Base-by-base conservation (phyloP, 2,329 filamentous ascomycete genomes). In the Myrmaecium sp. region DNA sequence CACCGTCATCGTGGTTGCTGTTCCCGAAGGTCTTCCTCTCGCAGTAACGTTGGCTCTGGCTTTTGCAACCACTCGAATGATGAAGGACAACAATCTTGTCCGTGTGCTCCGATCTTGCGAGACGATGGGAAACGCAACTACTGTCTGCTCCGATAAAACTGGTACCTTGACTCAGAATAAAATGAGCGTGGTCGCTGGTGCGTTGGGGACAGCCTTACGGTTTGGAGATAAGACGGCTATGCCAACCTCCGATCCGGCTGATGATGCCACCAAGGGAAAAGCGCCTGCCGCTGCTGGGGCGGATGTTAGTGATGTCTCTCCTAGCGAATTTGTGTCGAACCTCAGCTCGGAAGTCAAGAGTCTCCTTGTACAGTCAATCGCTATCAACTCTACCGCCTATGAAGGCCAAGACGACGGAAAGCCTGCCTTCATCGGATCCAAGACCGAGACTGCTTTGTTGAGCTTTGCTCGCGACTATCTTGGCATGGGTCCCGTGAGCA, bases 361-460 rank as follows among this genome's bases (percentile, higher is more conserved):
- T 2, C 42, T 75, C 7, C 51, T 77, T 31, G 58, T 66, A 24
- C 63, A 78, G 29, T 76, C 72, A 3, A 51, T 52, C 23, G 39
- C 48, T 6, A 43, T 47, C 26, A 53, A 53, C 33, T 49, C 49
- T 5, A 52, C 48, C 5, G 49, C 49, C 1, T 79, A 79, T 36
- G 70, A 78, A 41, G 63, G 65, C 5, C 67, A 74, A 22, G 60
- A 68, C 22, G 62, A 72, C 21, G 71, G 71, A 17, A 56, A 60
- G 32, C 38, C 51, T 11, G 51, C 63, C 0, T 83, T 79, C 36
- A 63, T 82, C 34, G 77, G 77, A 16, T 81, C 76, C 4, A 82
- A 81, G 51, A 83, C 77, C 0, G 77, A 83, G 44, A 80, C 74
- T 4, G 76, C 77, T 13, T 57, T 83, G 8, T 60, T 83, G n/a